Evolutionary conservation across 371 early-diverging fungal species (phyloP).

Genomic region (Umbelopsis sp.): DNA sequence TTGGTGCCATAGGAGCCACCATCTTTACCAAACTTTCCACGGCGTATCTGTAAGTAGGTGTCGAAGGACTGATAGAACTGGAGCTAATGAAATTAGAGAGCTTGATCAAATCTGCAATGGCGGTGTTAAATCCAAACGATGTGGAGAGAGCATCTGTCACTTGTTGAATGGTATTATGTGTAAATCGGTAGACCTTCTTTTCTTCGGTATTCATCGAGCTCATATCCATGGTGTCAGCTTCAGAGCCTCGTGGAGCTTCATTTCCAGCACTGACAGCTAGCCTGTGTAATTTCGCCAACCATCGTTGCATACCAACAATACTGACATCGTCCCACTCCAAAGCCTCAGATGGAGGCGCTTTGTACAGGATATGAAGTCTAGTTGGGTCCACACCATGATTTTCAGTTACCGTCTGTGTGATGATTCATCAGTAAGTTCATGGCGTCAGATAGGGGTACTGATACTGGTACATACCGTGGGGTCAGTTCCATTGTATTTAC

Average conservation of each 20-base stretch:
- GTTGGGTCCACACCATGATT: conserved; percentile 85
- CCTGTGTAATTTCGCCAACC: conserved; percentile 64
- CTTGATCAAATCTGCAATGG: conserved; percentile 83
- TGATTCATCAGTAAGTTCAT: neutral
- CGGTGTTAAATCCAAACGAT: conserved; percentile 77
- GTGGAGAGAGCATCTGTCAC: conserved; percentile 64
- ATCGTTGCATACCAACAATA: conserved; percentile 91
- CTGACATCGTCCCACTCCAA: conserved; percentile 91
- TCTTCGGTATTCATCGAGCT: conserved; percentile 56
- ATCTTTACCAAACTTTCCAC: conserved; percentile 66
- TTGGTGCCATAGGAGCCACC: conserved; percentile 80
- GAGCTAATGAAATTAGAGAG: conserved; percentile 67
- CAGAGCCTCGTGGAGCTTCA: neutral
- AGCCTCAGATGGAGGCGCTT: conserved; percentile 90
- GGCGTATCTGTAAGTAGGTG: conserved; percentile 60
- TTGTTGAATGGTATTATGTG: conserved; percentile 54
- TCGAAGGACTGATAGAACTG: conserved; percentile 28
- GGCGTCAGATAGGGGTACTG: neutral
- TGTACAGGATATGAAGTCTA: conserved; percentile 85
- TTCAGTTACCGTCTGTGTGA: conserved; percentile 57
- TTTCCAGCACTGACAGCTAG: conserved; percentile 25
- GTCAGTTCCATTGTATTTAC: conserved; percentile 93
- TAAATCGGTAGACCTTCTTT: conserved; percentile 55
- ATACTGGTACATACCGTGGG: conserved; percentile 59
- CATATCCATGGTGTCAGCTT: conserved; percentile 21